These are phyloP conservation scores for Aeschynomene evenia DNA, from an alignment of 306 rosid genomes.

Conservation along the genomic window DNA sequence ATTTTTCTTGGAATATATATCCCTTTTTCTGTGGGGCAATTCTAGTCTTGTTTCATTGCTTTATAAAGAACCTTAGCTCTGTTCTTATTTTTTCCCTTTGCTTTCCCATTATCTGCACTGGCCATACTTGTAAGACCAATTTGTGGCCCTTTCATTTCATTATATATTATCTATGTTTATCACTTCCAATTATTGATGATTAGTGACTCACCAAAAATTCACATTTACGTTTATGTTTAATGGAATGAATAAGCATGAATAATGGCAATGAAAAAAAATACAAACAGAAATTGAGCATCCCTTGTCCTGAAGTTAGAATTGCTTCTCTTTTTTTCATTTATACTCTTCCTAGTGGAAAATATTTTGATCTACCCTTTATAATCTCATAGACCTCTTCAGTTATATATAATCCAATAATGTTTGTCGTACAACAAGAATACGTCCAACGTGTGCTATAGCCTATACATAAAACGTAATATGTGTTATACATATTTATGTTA, in stretches of 20 bases:
- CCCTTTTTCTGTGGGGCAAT: conserved; percentile 36
- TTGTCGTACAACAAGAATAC: too few species aligned
- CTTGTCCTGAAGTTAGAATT: background rate
- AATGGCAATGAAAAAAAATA: background rate
- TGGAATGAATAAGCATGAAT: conserved; percentile 18
- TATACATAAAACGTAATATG: too few species aligned
- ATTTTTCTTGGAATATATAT: conserved; percentile 33
- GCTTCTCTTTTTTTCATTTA: background rate
- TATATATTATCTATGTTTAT: background rate
- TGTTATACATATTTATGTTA: too few species aligned
- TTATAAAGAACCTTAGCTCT: conserved; percentile 27
- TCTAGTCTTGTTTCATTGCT: conserved; percentile 38
- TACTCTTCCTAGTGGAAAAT: background rate
- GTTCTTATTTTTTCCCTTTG: conserved; percentile 25
- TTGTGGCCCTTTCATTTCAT: conserved; percentile 27
- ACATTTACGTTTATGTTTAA: conserved; percentile 9
- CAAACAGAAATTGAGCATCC: background rate
- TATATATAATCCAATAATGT: background rate
- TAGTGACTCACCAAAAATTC: conserved; percentile 31
- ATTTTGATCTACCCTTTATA: background rate
- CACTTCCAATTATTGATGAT: conserved; percentile 35
- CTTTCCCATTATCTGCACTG: conserved; percentile 24
- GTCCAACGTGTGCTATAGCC: too few species aligned
- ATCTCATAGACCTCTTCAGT: background rate
- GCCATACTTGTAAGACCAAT: conserved; percentile 20